Evolutionary conservation across 257 asterid genomes (phyloP), one percentile per base, ranked within the genome.

Genomic region (Nicotiana obtusifolia): DNA sequence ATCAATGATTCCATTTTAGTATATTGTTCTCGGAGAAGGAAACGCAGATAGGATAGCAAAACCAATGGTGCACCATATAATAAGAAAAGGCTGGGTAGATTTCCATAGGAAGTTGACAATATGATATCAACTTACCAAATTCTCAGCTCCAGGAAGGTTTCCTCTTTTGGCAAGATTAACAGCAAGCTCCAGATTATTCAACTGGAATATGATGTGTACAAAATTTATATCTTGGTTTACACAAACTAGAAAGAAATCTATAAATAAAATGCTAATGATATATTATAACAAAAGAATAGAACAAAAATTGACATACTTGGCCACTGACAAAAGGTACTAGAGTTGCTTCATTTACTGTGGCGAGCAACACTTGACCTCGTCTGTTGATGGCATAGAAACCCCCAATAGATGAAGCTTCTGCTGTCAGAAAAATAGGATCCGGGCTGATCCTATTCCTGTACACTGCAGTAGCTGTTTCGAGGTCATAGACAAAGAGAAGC

Each of bases 161-260:
- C 99, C 99, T 85, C 99, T 91, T 89, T 93, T 96, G 80, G 99
- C 98, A 81, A 96, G 97, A 87, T 89, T 96, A 80, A 96, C 99
- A 67, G 99, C 99, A 87, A 96, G 99, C 93, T 96, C 99, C 90
- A 96, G 93, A 89, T 96, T 96, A 87, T 94, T 96, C 84, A 96
- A 86, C 99, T 96, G 93, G 16, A 49, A 49, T 26, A 75, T 47
- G 14, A 49, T 49, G 65, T 73, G 83, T 10, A 47, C 37, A 79
- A 68, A 75, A 5, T 49, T 75, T 49, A 49, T 22, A n/a, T 53
- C 19, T 49, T 14, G 24, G 80, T 26, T 52, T 52, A 14, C 0
- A 52, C 33, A 44, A 77, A 78, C 16, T 24, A 44, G 10, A 35
- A 28, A 33, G 20, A 62, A 71, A 20, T 20, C 52, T 71, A 13